phyloP scores from a whole-genome alignment of 306 rosid species.

The Prunus fruticosa region DNA sequence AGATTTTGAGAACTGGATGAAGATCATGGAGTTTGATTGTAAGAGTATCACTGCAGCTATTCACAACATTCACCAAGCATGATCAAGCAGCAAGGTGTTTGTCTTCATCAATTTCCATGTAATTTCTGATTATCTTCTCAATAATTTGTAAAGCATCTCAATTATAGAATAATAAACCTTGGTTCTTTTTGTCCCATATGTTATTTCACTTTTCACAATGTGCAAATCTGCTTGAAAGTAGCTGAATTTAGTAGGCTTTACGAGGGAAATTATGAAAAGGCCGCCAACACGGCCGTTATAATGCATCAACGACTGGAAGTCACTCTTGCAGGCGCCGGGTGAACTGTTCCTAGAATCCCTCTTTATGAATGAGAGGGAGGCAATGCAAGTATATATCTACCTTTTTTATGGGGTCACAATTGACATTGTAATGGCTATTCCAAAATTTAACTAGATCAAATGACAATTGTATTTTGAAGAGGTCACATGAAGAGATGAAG shows the following conservation, averaged over 20 bases:
- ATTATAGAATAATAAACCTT: not conserved
- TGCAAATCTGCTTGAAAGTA: not conserved
- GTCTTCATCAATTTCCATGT: not conserved
- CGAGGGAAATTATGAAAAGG: no score
- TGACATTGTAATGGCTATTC: not conserved
- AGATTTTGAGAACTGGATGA: constrained; percentile 32
- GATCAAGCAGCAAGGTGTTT: not conserved
- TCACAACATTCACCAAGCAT: constrained; percentile 13
- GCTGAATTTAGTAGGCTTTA: not conserved
- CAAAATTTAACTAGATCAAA: not conserved
- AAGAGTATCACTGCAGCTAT: constrained; percentile 22
- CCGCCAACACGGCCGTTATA: no score
- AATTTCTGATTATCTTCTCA: not conserved
- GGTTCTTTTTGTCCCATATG: not conserved
- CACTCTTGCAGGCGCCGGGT: no score
- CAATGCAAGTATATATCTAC: no score
- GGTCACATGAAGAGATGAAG: not conserved
- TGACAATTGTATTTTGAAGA: not conserved
- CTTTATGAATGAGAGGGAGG: no score
- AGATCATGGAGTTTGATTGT: constrained; percentile 21
- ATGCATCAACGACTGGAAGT: no score
- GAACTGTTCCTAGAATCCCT: no score
- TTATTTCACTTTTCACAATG: not conserved
- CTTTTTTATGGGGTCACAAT: not conserved
- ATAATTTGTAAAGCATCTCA: not conserved